These are phyloP conservation scores for Septoria linicola DNA, from an alignment of 2,329 filamentous ascomycete species.

Conservation along the genomic window DNA sequence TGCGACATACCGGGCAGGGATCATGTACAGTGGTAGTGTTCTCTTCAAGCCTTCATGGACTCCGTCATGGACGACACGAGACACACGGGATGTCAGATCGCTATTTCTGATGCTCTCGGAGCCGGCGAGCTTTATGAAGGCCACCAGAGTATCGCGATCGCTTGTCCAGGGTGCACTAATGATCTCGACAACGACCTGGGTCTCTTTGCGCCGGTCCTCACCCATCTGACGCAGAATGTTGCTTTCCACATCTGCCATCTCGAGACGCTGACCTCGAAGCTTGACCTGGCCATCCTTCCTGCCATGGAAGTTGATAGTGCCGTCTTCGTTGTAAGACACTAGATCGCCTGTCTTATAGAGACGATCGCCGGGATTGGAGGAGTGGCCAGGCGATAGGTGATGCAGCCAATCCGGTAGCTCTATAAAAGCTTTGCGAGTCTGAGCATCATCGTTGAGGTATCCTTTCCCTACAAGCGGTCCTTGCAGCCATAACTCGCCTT, in stretches of 20 bases:
- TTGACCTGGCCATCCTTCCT: slow-evolving; percentile 64
- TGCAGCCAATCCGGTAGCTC: background rate
- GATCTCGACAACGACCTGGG: slow-evolving; percentile 4
- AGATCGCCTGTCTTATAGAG: slow-evolving; percentile 54
- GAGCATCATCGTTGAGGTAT: slow-evolving; percentile 17
- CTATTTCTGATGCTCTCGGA: background rate
- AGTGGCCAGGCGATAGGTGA: no score
- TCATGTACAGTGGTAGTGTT: slow-evolving; percentile 66
- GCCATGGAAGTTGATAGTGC: slow-evolving; percentile 48
- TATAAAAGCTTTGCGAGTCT: background rate
- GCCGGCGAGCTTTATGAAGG: background rate
- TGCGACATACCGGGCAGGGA: slow-evolving; percentile 69
- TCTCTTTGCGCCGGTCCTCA: background rate
- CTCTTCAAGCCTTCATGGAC: background rate
- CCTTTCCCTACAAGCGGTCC: slow-evolving; percentile 10
- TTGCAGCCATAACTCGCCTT: slow-evolving; percentile 11
- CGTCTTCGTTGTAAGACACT: slow-evolving; percentile 54
- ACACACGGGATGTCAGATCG: background rate
- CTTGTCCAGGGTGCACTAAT: background rate
- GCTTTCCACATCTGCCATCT: slow-evolving; percentile 55
- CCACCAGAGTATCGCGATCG: background rate
- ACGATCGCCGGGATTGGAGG: background rate
- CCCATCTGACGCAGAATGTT: background rate
- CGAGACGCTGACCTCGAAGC: slow-evolving; percentile 63
- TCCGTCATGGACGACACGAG: slow-evolving; percentile 38